A percentile compares a stretch with the other conserved stretches of the same genome.
These are phyloP conservation scores for Monotropa hypopitys DNA, from an alignment of 179 eudicot species.

Conservation along the genomic window DNA sequence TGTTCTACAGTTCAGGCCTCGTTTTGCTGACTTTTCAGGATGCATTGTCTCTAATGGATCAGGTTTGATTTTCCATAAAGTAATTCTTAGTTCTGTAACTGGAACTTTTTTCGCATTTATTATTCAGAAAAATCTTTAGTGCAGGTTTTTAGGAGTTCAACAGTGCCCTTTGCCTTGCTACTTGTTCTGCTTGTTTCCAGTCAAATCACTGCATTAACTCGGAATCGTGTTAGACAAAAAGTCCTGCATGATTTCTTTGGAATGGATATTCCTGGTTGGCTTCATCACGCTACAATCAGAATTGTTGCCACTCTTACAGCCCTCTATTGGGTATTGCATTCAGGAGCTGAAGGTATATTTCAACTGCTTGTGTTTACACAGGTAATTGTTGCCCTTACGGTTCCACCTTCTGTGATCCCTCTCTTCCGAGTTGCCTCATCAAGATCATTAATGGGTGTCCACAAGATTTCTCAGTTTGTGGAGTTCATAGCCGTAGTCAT, in stretches of 20 bases:
- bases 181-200: conserved; percentile 34
- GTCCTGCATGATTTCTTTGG: conserved; percentile 49
- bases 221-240: conserved; percentile 60
- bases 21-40: conserved; percentile 71
- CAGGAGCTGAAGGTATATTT: conserved; percentile 87
- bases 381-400: conserved; percentile 68
- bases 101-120: not conserved
- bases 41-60: conserved; percentile 62
- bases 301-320: conserved; percentile 59
- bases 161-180: conserved; percentile 42
- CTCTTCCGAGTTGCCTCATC: conserved; percentile 85
- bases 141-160: conserved; percentile 61
- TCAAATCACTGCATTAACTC: conserved; percentile 41
- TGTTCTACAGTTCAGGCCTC: conserved; percentile 57
- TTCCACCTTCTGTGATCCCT: conserved; percentile 86
- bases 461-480: conserved; percentile 49
- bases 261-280: conserved; percentile 77
- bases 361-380: conserved; percentile 72
- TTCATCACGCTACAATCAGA: conserved; percentile 72
- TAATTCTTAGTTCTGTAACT: not conserved
- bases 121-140: not conserved
- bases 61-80: conserved; percentile 32
- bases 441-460: conserved; percentile 62
- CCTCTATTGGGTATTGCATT: conserved; percentile 56
- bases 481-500: conserved; percentile 54